Evolutionary conservation across 768 basidiomycete species (phyloP), one percentile per base, ranked within the genome.

Genomic region (Boletus huronensis): DNA sequence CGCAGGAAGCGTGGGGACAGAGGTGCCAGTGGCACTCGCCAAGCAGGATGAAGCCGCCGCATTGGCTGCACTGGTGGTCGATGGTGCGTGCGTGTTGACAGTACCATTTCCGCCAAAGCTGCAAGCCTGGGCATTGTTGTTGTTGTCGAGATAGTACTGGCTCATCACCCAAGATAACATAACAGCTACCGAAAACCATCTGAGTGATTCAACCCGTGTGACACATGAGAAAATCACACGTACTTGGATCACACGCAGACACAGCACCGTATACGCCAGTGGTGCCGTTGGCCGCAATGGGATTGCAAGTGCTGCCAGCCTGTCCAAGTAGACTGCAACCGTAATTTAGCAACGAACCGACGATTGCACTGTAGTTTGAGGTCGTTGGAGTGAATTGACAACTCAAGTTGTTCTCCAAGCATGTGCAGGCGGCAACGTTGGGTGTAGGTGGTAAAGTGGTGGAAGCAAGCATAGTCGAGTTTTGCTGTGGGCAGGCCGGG

Each of bases 71-170:
- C 77, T 72, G 16, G 72, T 72, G 44, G 69, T 65, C 7, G 85
- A 66, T 29, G 86, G 78, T 16, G 82, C 81, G 3, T 64, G 66
- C 16, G 74, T 11, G 63, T 90, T 89, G 58, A 91, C 75, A 16
- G 90, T 91, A 6, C 85, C 93, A 65, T 97, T 97, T 8, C 93
- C 92, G 49, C 71, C 70, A 67, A 97, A 96, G 74, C 79, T 82
- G 73, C 93, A 96, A 8, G 89, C 77, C 48, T 79, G 74, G 17
- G 74, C 64, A 50, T 84, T 73, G 57, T 80, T 79, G 68, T 79
- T 80, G 52, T 80, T 81, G 29, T 75, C 68, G 63, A 88, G 82
- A 65, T 87, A 95, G 69, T 81, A 93, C 54, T 84, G 75, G 68
- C 82, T 88, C 83, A 95, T 88, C 45, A 87, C 84, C 68, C 82